Percentiles rank a stretch among this genome's conserved stretches.
These are phyloP conservation scores for Torulaspora microellipsoides DNA, from an alignment of 805 yeast genomes.

Conservation along the genomic window DNA sequence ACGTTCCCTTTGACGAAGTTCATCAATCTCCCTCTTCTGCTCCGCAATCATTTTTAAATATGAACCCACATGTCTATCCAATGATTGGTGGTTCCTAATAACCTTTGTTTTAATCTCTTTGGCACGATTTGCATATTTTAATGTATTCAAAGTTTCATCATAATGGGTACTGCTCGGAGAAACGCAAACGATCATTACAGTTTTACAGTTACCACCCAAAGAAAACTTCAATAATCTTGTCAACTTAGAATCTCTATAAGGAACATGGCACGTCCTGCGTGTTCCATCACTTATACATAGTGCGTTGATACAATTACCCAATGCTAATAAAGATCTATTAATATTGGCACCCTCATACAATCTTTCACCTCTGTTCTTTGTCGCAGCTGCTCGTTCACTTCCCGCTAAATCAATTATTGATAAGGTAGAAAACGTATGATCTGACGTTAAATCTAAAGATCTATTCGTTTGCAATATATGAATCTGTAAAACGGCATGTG, in stretches of 20 bases:
- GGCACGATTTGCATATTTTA: conserved; percentile 88
- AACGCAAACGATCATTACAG: conserved; percentile 93
- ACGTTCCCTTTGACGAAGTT: conserved; percentile 52
- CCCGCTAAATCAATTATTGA: conserved; percentile 93
- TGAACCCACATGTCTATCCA: conserved; percentile 80
- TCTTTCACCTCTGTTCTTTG: conserved; percentile 76
- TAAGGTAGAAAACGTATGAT: conserved; percentile 71
- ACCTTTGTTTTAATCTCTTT: conserved; percentile 83
- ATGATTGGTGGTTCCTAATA: conserved; percentile 64
- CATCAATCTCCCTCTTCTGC: conserved; percentile 70
- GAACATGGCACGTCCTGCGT: conserved; percentile 61
- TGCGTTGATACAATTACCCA: conserved; percentile 93
- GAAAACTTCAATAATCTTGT: conserved; percentile 85
- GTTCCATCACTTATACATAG: conserved; percentile 65
- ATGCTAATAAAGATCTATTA: conserved; percentile 78
- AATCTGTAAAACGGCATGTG: conserved; percentile 89
- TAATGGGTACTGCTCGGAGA: conserved; percentile 84
- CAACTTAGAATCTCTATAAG: conserved; percentile 85
- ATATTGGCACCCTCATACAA: conserved; percentile 91
- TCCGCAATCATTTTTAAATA: conserved; percentile 80
- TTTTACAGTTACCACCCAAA: conserved; percentile 89
- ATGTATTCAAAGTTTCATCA: conserved; percentile 88
- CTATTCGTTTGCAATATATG: conserved; percentile 53
- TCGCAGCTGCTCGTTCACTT: conserved; percentile 88
- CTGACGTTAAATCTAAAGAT: conserved; percentile 58